Evolutionary conservation across 164 flowering plant genomes (phyloP), one percentile per base, ranked within the genome.

Genomic region (Annona cherimola): DNA sequence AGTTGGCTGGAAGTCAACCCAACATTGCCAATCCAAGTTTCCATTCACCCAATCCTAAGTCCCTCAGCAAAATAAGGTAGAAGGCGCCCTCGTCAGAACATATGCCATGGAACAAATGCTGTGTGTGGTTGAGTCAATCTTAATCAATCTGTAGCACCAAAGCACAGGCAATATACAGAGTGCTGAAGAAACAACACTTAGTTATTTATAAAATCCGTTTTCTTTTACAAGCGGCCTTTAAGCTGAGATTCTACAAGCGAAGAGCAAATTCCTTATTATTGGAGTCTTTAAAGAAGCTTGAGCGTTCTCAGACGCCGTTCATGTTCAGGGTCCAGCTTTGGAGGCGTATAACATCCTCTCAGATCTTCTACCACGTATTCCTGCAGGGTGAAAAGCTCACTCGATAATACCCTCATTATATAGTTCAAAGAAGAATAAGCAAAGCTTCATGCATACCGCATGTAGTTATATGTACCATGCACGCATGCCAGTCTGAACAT

Each of bases 291-390:
- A 78, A 94, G 71, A 43, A 94, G 88, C 81, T 89, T 90, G 14
- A 94, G 94, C 83, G 82, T 76, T 78, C 84, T 90, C 77, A 94
- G 81, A 4, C 93, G 90, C 62, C 82, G 87, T 79, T 90, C 96
- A 63, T 92, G 97, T 70, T 86, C 96, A 7, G 84, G 76, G 68
- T 94, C 96, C 81, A 94, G 82, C 70, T 90, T 90, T 64, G 98
- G 96, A 57, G 90, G 90, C 45, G 87, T 79, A 71, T 92, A 94
- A 76, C 83, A 74, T 46, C 97, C 97, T 63, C 77, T 79, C 55
- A 94, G 92, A 83, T 92, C 98, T 81, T 90, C 96, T 59, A 94
- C 98, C 16, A 90, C 76, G 68, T 94, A 94, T 78, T 94, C 98
- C 97, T 93, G 86, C 76, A 82, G 64, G 71, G 67, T 45, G 46